Percentiles rank a stretch among this genome's conserved stretches.
These are phyloP conservation scores for Trapa incisa DNA, from an alignment of 345 rosid species.

Conservation along the genomic window DNA sequence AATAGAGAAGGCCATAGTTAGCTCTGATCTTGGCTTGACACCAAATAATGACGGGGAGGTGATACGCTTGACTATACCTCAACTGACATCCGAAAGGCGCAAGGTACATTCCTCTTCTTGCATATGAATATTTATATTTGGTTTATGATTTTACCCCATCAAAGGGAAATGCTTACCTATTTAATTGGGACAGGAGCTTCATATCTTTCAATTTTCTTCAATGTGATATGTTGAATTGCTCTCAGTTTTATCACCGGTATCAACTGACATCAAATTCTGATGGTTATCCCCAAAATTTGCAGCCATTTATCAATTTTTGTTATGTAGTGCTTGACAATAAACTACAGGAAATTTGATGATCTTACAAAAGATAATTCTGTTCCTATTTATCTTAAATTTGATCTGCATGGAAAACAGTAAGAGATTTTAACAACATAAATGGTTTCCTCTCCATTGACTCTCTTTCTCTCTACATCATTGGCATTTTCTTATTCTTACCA, in stretches of 20 bases:
- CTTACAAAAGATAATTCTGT: background rate
- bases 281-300: background rate
- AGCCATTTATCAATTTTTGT: background rate
- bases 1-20: slow-evolving; percentile 88
- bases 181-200: background rate
- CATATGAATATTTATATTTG: background rate
- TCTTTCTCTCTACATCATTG: background rate
- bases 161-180: background rate
- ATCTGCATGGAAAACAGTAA: background rate
- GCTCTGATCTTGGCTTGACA: slow-evolving; percentile 76
- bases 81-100: slow-evolving; percentile 78
- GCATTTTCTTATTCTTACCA: background rate
- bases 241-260: background rate
- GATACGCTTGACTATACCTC: slow-evolving; percentile 74
- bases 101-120: slow-evolving; percentile 40
- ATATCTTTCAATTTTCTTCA: background rate
- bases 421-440: background rate
- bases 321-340: background rate
- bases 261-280: background rate
- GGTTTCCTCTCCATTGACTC: background rate
- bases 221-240: background rate
- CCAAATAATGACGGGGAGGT: slow-evolving; percentile 93
- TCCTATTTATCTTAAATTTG: background rate
- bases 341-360: background rate
- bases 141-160: background rate